Conservation (phyloP, 148 eudicot species). For the Suaeda aralocaspica region DNA sequence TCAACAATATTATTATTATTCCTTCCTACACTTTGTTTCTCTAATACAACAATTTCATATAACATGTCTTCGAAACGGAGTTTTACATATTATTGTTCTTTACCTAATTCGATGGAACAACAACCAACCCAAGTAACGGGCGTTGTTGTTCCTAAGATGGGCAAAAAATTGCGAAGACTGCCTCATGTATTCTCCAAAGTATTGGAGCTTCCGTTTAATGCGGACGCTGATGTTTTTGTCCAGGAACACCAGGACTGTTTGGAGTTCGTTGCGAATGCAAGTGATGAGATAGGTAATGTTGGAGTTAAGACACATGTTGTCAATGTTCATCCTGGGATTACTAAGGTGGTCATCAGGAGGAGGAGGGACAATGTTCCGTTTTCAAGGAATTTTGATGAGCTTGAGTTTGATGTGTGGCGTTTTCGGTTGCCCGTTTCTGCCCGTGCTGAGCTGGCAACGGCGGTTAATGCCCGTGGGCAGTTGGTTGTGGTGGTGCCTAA, state of each 20-base stretch:
- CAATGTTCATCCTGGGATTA: constrained; percentile 57
- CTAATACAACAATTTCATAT: no score
- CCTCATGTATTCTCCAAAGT: constrained; percentile 71
- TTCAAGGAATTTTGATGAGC: constrained; percentile 31
- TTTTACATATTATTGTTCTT: no score
- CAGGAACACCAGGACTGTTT: constrained; percentile 45
- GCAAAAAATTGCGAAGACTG: constrained; percentile 54
- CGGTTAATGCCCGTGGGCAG: constrained; percentile 39
- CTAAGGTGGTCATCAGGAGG: constrained; percentile 46
- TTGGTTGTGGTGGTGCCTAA: constrained; percentile 69
- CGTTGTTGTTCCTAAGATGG: no score
- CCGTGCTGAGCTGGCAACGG: constrained; percentile 54
- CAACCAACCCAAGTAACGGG: neutral
- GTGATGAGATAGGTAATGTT: constrained; percentile 17
- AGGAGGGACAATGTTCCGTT: constrained; percentile 3
- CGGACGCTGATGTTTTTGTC: constrained; percentile 56
- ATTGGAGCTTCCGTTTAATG: constrained; percentile 54
- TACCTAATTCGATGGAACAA: no score
- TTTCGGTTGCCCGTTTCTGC: constrained; percentile 52
- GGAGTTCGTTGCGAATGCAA: constrained; percentile 30
- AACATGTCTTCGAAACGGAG: no score
- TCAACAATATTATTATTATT: no score
- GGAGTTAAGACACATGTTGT: constrained; percentile 43
- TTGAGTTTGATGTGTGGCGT: constrained; percentile 64
- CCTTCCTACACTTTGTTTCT: no score